These are phyloP conservation scores for Umbelopsis ramanniana DNA, from an alignment of 192 early-diverging fungal species.

Conservation along the genomic window DNA sequence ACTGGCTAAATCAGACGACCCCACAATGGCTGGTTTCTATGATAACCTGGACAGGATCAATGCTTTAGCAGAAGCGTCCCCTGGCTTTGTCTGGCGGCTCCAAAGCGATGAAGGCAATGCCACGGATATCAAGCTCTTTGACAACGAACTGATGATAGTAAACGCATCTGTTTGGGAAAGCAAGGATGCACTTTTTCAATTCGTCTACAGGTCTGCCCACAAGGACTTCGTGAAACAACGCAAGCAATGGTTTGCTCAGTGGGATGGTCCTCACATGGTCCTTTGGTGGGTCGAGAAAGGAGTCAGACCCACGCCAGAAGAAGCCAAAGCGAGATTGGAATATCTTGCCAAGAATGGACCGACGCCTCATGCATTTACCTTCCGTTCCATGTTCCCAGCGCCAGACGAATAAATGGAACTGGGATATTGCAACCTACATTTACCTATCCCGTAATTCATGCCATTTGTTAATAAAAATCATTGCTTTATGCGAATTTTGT, in stretches of 20 bases:
- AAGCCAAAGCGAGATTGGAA: slow-evolving; percentile 2
- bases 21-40: not conserved
- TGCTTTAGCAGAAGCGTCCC: not conserved
- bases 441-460: too few species aligned
- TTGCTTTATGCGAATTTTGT: too few species aligned
- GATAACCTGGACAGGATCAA: slow-evolving; percentile 10
- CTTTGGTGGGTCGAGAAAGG: slow-evolving; percentile 10
- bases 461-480: not conserved
- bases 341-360: slow-evolving; percentile 7
- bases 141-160: not conserved
- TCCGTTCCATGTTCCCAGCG: not conserved
- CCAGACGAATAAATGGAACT: not conserved
- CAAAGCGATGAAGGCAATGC: slow-evolving; percentile 3
- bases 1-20: not conserved
- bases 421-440: too few species aligned
- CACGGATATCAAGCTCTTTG: not conserved
- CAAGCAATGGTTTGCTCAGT: not conserved
- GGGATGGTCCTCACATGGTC: slow-evolving; percentile 7
- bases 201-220: not conserved
- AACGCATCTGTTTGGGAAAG: slow-evolving; percentile 6
- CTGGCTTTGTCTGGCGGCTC: slow-evolving; percentile 6
- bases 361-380: slow-evolving; percentile 1
- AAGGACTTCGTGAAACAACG: slow-evolving; percentile 8
- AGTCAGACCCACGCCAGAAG: not conserved
- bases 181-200: slow-evolving; percentile 1